A percentile compares a stretch with the other conserved stretches of the same genome.
phyloP scores from a whole-genome alignment of 73 alveolate species.

The Chromera velia region DNA sequence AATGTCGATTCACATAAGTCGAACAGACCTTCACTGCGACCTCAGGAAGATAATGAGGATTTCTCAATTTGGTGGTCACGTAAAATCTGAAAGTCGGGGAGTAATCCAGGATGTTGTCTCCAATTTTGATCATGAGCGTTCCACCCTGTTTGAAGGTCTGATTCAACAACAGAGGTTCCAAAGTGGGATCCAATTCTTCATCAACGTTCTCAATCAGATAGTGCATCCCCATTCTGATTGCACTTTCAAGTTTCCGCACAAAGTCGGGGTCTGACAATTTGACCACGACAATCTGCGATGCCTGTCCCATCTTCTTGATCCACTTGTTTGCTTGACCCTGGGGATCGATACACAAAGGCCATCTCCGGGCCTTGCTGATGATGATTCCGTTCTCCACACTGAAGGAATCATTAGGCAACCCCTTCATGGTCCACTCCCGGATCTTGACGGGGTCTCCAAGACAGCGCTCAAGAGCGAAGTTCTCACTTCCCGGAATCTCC shows the following conservation, averaged over 20 bases:
- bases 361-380: slow-evolving; percentile 85
- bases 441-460: slow-evolving; percentile 98
- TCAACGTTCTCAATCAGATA: slow-evolving; percentile 76
- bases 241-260: slow-evolving; percentile 53
- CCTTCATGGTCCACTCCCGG: slow-evolving; percentile 92
- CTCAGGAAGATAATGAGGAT: slow-evolving; percentile 85
- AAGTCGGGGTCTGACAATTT: slow-evolving; percentile 62
- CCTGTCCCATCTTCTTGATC: slow-evolving; percentile 68
- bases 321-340: slow-evolving; percentile 70
- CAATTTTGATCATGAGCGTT: slow-evolving; percentile 64
- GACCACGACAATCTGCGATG: slow-evolving; percentile 51
- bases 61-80: slow-evolving; percentile 74
- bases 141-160: slow-evolving; percentile 87
- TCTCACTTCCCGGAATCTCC: slow-evolving; percentile 80
- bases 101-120: slow-evolving; percentile 71
- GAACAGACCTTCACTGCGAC: slow-evolving; percentile 40
- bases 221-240: slow-evolving; percentile 74
- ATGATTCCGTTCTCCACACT: slow-evolving; percentile 93
- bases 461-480: slow-evolving; percentile 63
- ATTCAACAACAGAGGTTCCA: slow-evolving; percentile 84
- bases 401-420: slow-evolving; percentile 94
- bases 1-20: too few species aligned
- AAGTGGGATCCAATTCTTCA: slow-evolving; percentile 76
- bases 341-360: slow-evolving; percentile 95
- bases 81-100: slow-evolving; percentile 78